Base-by-base conservation (phyloP, 176 grass and related monocot genomes). In the Musa troglodytarum region DNA sequence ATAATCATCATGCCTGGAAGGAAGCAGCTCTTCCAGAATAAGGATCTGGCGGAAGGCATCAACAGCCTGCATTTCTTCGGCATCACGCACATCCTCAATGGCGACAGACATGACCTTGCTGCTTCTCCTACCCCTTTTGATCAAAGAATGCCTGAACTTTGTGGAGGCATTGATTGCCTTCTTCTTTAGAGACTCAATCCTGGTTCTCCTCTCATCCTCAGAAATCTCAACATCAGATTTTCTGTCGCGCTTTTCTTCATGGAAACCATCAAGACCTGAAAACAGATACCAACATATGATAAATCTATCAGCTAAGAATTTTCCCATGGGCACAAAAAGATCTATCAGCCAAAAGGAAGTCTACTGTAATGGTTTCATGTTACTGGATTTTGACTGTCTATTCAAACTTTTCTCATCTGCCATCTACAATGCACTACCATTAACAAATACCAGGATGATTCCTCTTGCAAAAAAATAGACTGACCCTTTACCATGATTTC, bases 41-140 rank as follows among this genome's bases (percentile, higher is more conserved):
- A 94, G 90, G 67, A 79, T 99, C 80, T 99, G 90, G 49, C 95
- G 88, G 80, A 99, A 94, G 68, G 95, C 90, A 78, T 99, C 95
- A 34, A 99, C 95, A n/a, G 89, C 77, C 11, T 84, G 81, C 82
- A 89, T 89, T 76, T 99, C 95, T 64, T 99, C 88, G 15, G 88
- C 78, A 86, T 99, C 88, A 10, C 90, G 95, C 71, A 90, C 86
- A 50, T 99, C 95, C 84, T 99, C 95, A 28, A 99, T 99, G 73
- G 90, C 73, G 65, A 99, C 75, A 20, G 88, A 90, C 87, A 99
- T 89, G 66, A 99, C 95, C 88, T 91, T 94, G 88, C 90, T 91
- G 86, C 95, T 94, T n/a, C 95, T 92, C 81, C 74, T 90, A 80
- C 49, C 82, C 79, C 86, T 89, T 64, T 78, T 85, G 71, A 80